phyloP scores from a whole-genome alignment of 2,329 filamentous ascomycete species.

The Apiospora rasikravindrae region DNA sequence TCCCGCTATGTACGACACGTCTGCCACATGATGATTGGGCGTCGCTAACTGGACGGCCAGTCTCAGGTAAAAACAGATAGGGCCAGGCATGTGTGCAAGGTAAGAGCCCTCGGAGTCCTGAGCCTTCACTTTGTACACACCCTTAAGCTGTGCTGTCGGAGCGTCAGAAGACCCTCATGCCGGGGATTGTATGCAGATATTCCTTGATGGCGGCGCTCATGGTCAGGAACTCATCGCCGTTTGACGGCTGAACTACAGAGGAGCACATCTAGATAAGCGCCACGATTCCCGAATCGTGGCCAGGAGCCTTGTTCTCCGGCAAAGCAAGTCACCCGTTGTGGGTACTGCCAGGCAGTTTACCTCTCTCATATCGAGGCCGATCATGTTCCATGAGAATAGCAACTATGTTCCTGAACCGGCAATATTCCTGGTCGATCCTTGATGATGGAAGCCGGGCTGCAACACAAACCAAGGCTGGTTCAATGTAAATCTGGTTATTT shows the following conservation, averaged over 20 bases:
- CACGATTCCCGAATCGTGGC: not conserved
- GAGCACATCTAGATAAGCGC: not conserved
- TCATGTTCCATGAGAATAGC: not conserved
- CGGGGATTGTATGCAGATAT: not conserved
- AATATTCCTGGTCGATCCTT: not conserved
- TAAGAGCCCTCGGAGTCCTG: not conserved
- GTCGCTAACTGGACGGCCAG: not conserved
- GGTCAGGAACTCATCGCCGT: not conserved
- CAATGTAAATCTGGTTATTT: no score
- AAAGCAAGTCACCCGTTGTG: not conserved
- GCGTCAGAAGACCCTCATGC: not conserved
- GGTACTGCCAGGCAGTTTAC: not conserved
- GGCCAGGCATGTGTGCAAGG: not conserved
- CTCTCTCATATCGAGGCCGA: not conserved
- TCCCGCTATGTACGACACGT: conserved; percentile 1
- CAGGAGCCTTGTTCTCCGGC: not conserved
- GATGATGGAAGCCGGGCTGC: not conserved
- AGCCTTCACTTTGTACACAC: not conserved
- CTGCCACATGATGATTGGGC: not conserved
- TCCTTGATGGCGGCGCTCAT: not conserved
- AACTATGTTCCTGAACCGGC: not conserved
- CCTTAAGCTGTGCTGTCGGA: not conserved
- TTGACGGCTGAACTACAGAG: not conserved
- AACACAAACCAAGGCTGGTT: not conserved
- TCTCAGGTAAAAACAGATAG: conserved; percentile 6